These are phyloP conservation scores for Pilobolus umbonatus DNA, from an alignment of 192 early-diverging fungal genomes.

Conservation along the genomic window DNA sequence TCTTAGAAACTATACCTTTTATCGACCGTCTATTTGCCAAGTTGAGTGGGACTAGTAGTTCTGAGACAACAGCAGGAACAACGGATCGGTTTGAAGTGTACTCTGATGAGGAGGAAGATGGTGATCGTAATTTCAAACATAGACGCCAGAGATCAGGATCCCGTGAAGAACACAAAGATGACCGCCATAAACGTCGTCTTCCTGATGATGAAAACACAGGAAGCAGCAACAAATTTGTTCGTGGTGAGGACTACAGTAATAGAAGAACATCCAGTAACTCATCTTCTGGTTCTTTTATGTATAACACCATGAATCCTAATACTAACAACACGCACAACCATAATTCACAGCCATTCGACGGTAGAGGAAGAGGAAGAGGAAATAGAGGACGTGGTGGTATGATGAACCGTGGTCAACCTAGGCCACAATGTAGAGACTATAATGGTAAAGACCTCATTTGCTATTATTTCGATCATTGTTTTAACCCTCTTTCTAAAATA, in stretches of 20 bases:
- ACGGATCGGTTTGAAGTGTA: constrained; percentile 33
- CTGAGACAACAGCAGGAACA: constrained; percentile 17
- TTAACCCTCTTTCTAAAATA: background rate
- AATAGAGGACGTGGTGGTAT: constrained; percentile 38
- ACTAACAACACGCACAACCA: constrained; percentile 24
- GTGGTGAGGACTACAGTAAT: constrained; percentile 15
- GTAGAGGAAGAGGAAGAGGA: constrained; percentile 34
- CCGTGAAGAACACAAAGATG: constrained; percentile 29
- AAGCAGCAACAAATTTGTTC: constrained; percentile 22
- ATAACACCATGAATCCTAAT: constrained; percentile 26
- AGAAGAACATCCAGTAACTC: background rate
- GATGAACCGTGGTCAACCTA: constrained; percentile 36
- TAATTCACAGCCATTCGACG: too few relatives aligned
- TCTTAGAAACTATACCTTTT: constrained; percentile 63
- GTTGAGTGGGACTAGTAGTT: constrained; percentile 29
- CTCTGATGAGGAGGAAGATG: constrained; percentile 60
- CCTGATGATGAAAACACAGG: constrained; percentile 19
- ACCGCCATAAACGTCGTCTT: constrained; percentile 12
- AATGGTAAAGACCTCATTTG: constrained; percentile 48
- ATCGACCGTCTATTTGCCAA: constrained; percentile 55
- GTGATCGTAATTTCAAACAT: constrained; percentile 69
- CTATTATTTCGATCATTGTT: background rate
- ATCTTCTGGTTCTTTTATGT: constrained; percentile 7
- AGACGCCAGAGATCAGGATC: constrained; percentile 43
- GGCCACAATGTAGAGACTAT: constrained; percentile 67